phyloP scores from a whole-genome alignment of 2,329 filamentous ascomycete genomes.

The Neofusicoccum parvum region DNA sequence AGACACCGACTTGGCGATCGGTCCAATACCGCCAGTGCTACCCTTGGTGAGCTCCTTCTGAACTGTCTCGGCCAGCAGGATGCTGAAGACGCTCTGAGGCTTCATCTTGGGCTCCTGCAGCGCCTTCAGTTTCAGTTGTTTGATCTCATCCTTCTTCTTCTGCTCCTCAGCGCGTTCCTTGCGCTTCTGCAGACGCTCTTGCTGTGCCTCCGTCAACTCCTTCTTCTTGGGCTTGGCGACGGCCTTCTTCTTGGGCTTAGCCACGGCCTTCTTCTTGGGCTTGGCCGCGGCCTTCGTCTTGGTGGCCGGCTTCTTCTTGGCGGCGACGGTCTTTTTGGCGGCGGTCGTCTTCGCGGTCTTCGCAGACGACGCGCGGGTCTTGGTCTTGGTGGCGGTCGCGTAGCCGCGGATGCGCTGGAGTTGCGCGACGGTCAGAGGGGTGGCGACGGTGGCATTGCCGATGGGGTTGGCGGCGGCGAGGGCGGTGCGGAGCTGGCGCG shows the following conservation, averaged over 20 bases:
- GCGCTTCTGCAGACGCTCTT: constrained; percentile 29
- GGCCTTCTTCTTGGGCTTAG: constrained; percentile 26
- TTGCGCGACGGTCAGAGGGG: constrained; percentile 24
- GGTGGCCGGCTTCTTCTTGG: neutral
- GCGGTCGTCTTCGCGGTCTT: constrained; percentile 15
- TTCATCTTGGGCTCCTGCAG: constrained; percentile 36
- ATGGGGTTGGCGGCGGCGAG: constrained; percentile 28
- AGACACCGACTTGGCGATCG: constrained; percentile 25
- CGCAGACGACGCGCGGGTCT: constrained; percentile 25
- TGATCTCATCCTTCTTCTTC: constrained; percentile 30
- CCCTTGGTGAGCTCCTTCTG: neutral
- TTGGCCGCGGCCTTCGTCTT: constrained; percentile 17
- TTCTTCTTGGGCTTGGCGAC: constrained; percentile 28
- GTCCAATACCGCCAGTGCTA: constrained; percentile 23
- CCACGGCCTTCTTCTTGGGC: constrained; percentile 18
- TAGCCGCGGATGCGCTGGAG: constrained; percentile 35
- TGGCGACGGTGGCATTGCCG: constrained; percentile 28
- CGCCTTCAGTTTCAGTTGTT: constrained; percentile 40
- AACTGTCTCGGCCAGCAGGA: neutral
- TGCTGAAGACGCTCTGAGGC: constrained; percentile 25
- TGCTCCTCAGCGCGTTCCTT: constrained; percentile 31
- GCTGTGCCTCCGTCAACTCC: constrained; percentile 26
- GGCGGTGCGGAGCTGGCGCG: constrained; percentile 32
- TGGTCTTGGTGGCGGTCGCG: constrained; percentile 36
- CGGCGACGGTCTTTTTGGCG: constrained; percentile 16